Evolutionary conservation across 345 rosid genomes (phyloP), one percentile per base, ranked within the genome.

Genomic region (Sisymbrium altissimum): DNA sequence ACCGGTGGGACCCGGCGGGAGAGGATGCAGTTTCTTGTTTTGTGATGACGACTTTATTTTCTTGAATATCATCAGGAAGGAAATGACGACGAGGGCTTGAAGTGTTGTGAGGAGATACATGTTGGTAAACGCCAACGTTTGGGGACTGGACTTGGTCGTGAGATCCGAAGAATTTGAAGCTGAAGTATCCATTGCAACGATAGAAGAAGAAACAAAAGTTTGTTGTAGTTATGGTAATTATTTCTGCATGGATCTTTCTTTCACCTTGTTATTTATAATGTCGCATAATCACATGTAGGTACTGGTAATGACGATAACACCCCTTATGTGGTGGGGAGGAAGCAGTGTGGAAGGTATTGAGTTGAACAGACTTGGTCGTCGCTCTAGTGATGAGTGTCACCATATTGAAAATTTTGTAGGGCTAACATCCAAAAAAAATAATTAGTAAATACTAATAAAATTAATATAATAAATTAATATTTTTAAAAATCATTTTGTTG

Each of bases 1-100:
- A 12, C 80, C 78, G 5, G 18, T 63, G 18, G 83, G 83, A 10
- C 86, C 83, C 9, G 86, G 86, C 4, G 83, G 86, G 19, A 78
- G 83, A 18, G 77, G 81, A 36, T 27, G 40, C 30, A 65, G 5
- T 23, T 66, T 71, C 40, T 32, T 59, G 44, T 67, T 35, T 33
- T 53, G 44, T 40, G 27, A 57, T 36, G 62, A 65, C 1, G 80
- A 64, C 59, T 66, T 70, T 6, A 78, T 25, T 66, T 44, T 59
- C 58, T 78, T 78, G 49, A 64, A 25, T 41, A 78, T 48, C 32
- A 78, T 59, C 30, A 72, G 39, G 45, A 77, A 6, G 0, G 41
- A 52, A 41, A 78, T 49, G 40, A 61, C 15, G 1, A 35, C 48
- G 58, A 78, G 19, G 3, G 77, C 81, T 65, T 71, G 73, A 18